Evolutionary conservation across 352 stramenopile genomes (phyloP).

Genomic region (Globisporangium paddicum): DNA sequence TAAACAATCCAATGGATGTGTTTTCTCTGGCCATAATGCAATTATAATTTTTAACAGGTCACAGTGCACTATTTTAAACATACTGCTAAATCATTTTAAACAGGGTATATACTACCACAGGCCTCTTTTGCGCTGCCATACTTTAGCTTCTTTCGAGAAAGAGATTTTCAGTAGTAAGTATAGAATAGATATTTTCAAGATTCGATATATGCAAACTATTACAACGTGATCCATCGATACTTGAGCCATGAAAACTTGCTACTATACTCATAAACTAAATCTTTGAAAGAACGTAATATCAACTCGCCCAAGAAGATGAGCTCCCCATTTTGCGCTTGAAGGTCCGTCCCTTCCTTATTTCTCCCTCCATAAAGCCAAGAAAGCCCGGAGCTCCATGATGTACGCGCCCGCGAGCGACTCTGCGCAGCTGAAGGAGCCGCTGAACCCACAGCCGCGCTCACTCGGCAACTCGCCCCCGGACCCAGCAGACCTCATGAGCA

Average conservation of each 20-base stretch:
- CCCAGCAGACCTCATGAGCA: slow-evolving; percentile 11
- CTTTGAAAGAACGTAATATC: not conserved
- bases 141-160: too few relatives aligned
- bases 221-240: too few relatives aligned
- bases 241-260: too few relatives aligned
- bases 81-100: not conserved
- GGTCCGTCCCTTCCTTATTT: slow-evolving; percentile 2
- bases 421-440: slow-evolving; percentile 12
- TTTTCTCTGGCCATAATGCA: not conserved
- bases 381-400: not conserved
- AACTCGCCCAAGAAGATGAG: not conserved
- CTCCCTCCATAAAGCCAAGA: not conserved
- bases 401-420: slow-evolving; percentile 3
- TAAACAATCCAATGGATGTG: not conserved
- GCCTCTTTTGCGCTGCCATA: not conserved
- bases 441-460: slow-evolving; percentile 16
- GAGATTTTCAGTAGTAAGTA: too few relatives aligned
- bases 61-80: too few relatives aligned
- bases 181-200: too few relatives aligned
- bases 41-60: not conserved
- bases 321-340: not conserved
- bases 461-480: slow-evolving; percentile 2
- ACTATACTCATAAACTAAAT: too few relatives aligned
- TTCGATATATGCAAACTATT: too few relatives aligned
- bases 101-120: not conserved